Base-by-base conservation (phyloP, 495 filamentous ascomycete species). In the Podospora sp. region DNA sequence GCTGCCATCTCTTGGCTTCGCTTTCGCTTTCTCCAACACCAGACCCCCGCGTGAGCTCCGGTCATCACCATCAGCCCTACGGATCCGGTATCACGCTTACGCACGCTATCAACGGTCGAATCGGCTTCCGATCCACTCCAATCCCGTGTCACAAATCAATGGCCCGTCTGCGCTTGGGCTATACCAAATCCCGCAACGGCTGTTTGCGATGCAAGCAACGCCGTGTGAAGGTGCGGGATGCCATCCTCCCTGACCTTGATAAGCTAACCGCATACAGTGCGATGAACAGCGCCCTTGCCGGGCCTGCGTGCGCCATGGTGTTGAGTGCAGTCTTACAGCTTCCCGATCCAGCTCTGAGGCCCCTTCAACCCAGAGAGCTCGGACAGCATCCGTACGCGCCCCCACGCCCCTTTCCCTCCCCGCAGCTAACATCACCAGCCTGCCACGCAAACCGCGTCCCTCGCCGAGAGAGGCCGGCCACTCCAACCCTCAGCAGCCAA, bases 121-220 rank as follows among this genome's bases (percentile, higher is more conserved):
- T 46, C 40, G 40, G 24, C n/a, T 9, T 9, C 35, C 12, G 29
- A 33, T 33, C 59, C 20, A 18, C 59, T 14, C 25, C 27, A 20
- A 22, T 6, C n/a, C 25, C 18, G 6, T 29, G 24, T 6, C 21
- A 24, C 3, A 7, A 12, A 4, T 27, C 60, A 16, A 73, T 74
- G 72, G 70, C 72, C 1, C 72, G 66, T 24, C 35, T 75, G 51
- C 69, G 73, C 1, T 67, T 78, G 21, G 76, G 76, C 7, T 74
- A 78, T 49, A 76, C 68, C 6, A 78, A 75, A 29, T 75, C 71
- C 20, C 69, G 74, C 1, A 69, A 51, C 1, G 74, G 76, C 6
- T 78, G 76, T 49, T 61, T 65, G 21, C 55, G 73, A 6, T 78
- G 76, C 53, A 78, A 78, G 63, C 66, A 68, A 11, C 65, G 76